Base-by-base conservation (phyloP, 495 filamentous ascomycete species). In the Penicillium paxilli region DNA sequence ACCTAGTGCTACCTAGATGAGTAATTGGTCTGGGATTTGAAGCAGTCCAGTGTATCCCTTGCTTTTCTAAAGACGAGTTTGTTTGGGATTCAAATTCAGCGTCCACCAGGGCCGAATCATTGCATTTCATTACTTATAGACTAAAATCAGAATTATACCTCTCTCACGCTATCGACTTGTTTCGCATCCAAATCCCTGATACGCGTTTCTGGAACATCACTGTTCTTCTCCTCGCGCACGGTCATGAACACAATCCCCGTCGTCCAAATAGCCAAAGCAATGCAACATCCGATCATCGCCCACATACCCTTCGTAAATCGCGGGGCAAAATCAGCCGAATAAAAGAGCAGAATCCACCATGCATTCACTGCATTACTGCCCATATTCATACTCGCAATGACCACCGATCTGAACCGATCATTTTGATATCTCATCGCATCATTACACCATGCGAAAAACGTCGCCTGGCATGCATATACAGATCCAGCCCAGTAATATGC, bases 331-430 rank as follows among this genome's bases (percentile, higher is more conserved):
- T 72, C 65, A 5, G 82, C 81, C 1, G 76, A 77, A 54, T 87
- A 88, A 62, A 88, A 87, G 14, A 88, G 46, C 22, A 88, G 79
- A 42, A 75, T 80, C 85, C 85, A 88, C 79, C 79, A 85, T 1
- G 79, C 77, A 52, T 82, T 79, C 3, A 85, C 66, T 2, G 78
- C 78, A 58, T 81, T 82, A 45, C 73, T 80, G 5, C 77, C 74
- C 63, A 80, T 68, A 54, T 85, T 83, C 79, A 83, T 83, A 33
- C 76, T 75, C 3, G 77, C 78, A 33, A 82, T 73, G 2, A 82
- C 76, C 24, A 81, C 65, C 4, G 72, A 73, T 26, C 79, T 69
- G 47, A 76, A 57, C 4, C 64, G 69, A 28, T 76, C 75, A 54
- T 78, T 74, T 45, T 74, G 59, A 33, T 66, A 75, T 4, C 78